phyloP scores from a whole-genome alignment of 2,329 filamentous ascomycete genomes.

The Verruconis gallopava region DNA sequence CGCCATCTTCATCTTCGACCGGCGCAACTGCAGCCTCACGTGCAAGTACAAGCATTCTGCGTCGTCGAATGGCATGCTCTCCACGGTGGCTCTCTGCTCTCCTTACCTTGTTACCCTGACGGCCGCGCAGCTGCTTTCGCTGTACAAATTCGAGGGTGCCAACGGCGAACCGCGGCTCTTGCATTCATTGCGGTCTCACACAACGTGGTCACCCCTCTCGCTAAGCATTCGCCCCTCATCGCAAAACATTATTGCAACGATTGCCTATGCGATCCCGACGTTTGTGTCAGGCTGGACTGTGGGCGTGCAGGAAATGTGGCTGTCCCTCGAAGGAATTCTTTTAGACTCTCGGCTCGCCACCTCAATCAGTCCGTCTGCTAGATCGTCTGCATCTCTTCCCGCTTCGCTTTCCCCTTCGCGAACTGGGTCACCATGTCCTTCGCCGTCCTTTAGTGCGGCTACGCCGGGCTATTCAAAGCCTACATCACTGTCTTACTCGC shows the following conservation, averaged over 20 bases:
- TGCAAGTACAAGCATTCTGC: conserved; percentile 46
- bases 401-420: conserved; percentile 10
- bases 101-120: conserved; percentile 75
- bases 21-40: conserved; percentile 30
- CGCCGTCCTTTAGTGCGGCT: conserved; percentile 4
- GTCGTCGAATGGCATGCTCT: conserved; percentile 52
- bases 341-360: conserved; percentile 34
- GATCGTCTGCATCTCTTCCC: conserved; percentile 32
- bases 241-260: conserved; percentile 58
- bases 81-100: conserved; percentile 56
- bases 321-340: conserved; percentile 39
- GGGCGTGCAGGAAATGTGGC: conserved; percentile 77
- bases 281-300: conserved; percentile 72
- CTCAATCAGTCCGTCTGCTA: neutral
- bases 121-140: conserved; percentile 55
- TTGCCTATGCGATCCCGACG: conserved; percentile 74
- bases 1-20: conserved; percentile 51
- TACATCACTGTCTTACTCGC: conserved; percentile 41
- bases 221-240: conserved; percentile 64
- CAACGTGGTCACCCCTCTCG: conserved; percentile 63
- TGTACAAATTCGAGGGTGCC: conserved; percentile 45
- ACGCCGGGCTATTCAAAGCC: conserved; percentile 6
- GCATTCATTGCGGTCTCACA: conserved; percentile 69
- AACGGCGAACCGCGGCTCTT: conserved; percentile 57
- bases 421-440: conserved; percentile 15